These are phyloP conservation scores for Zea mays DNA, from an alignment of 176 grass and related monocot genomes.

Conservation along the genomic window DNA sequence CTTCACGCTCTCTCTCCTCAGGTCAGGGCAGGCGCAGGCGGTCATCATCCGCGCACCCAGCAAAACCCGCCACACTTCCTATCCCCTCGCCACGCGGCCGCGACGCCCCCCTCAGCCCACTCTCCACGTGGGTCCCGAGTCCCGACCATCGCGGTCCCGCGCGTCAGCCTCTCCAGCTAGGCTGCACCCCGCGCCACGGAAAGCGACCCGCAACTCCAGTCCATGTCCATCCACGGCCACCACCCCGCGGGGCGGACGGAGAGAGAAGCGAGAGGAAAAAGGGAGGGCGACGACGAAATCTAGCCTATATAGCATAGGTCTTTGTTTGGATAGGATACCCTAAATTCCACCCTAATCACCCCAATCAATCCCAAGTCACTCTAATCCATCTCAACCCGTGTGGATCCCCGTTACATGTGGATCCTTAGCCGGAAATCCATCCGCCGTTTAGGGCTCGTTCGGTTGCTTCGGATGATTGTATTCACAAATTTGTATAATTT, in stretches of 20 bases:
- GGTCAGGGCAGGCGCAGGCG: neutral
- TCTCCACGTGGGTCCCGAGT: neutral
- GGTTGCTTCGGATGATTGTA: too few species aligned
- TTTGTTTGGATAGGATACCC: too few species aligned
- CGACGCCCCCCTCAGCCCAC: neutral
- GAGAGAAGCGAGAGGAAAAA: neutral
- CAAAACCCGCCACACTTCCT: constrained; percentile 20
- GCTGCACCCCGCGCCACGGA: neutral
- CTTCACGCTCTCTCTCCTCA: neutral
- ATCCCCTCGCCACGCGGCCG: constrained; percentile 21
- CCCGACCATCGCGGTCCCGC: neutral
- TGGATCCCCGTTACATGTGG: too few species aligned
- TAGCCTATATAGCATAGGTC: neutral
- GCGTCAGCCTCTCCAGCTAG: constrained; percentile 35
- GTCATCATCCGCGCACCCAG: neutral
- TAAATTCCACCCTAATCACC: too few species aligned
- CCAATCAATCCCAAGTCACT: too few species aligned
- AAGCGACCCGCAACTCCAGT: constrained; percentile 27
- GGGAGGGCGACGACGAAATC: constrained; percentile 1
- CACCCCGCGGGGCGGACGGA: neutral
- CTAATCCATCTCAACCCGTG: too few species aligned
- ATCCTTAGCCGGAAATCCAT: too few species aligned
- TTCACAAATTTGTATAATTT: too few species aligned
- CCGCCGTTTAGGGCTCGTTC: too few species aligned
- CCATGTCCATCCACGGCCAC: neutral